These are phyloP conservation scores for Lactarius sanguifluus DNA, from an alignment of 768 basidiomycete genomes.

Conservation along the genomic window DNA sequence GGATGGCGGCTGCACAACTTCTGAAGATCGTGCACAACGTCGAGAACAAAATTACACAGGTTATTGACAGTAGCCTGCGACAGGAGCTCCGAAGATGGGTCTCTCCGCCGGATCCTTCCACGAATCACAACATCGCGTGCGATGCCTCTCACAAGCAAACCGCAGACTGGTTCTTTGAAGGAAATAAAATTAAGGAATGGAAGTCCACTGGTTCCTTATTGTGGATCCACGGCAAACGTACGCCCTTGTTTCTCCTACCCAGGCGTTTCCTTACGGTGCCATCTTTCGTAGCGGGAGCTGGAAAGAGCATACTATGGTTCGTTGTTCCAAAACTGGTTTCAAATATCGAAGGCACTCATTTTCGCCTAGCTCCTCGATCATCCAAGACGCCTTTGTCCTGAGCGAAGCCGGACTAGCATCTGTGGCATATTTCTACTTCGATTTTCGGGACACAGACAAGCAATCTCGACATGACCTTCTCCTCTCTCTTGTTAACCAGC, in stretches of 20 bases:
- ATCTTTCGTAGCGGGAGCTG: too few relatives aligned
- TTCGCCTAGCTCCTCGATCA: neutral
- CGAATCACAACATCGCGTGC: slow-evolving; percentile 3
- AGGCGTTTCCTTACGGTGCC: too few relatives aligned
- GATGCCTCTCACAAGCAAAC: neutral
- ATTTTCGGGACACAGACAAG: neutral
- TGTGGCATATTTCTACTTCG: neutral
- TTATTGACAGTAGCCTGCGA: neutral
- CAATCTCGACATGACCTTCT: neutral
- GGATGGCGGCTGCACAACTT: too few relatives aligned
- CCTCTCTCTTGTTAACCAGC: neutral
- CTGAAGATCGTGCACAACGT: too few relatives aligned
- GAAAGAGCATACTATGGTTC: too few relatives aligned
- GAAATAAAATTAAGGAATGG: too few relatives aligned
- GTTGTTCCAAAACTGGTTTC: too few relatives aligned
- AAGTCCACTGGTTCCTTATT: too few relatives aligned
- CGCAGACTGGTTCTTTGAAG: neutral
- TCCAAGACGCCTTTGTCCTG: neutral
- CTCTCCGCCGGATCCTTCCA: neutral
- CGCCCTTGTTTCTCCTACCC: too few relatives aligned
- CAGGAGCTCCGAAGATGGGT: neutral
- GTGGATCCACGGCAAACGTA: too few relatives aligned
- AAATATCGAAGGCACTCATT: too few relatives aligned
- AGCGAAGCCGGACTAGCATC: neutral
- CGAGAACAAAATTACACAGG: neutral